Conservation (phyloP, 768 basidiomycete species). For the Melanogaster broomeanus region DNA sequence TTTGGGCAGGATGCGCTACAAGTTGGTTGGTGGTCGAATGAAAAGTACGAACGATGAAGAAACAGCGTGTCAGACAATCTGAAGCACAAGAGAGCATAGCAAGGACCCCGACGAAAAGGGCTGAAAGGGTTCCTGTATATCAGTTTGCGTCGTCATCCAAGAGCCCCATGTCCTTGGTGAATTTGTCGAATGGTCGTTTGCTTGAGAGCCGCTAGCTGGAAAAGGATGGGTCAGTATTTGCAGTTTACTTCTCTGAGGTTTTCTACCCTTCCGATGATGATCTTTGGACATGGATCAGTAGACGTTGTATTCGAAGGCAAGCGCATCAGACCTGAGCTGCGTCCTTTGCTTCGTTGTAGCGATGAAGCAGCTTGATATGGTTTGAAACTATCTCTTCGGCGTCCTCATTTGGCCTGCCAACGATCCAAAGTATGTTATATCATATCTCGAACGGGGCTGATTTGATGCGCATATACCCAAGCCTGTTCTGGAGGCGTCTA, state of each 20-base stretch:
- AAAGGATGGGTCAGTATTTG: slow-evolving; percentile 14
- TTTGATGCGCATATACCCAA: no score
- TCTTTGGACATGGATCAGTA: slow-evolving; percentile 42
- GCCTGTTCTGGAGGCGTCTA: no score
- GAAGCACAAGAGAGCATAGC: background rate
- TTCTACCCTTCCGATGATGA: slow-evolving; percentile 74
- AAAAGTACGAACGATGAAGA: slow-evolving; percentile 5
- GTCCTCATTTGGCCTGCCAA: no score
- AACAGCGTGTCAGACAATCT: background rate
- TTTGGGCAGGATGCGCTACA: slow-evolving; percentile 36
- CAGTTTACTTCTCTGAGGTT: background rate
- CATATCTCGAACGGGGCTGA: no score
- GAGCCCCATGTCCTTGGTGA: slow-evolving; percentile 70
- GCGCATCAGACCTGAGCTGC: slow-evolving; percentile 58
- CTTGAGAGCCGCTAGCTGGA: no score
- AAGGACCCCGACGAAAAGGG: background rate
- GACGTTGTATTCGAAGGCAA: background rate
- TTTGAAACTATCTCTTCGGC: no score
- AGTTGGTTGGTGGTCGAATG: slow-evolving; percentile 33
- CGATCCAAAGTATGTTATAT: no score
- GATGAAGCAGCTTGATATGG: no score
- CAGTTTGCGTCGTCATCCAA: slow-evolving; percentile 52
- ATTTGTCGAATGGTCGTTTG: slow-evolving; percentile 75
- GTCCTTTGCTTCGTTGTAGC: no score
- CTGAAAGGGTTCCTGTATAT: background rate